Conservation (phyloP, 805 yeast genomes). For the Alloascoidea africana region DNA sequence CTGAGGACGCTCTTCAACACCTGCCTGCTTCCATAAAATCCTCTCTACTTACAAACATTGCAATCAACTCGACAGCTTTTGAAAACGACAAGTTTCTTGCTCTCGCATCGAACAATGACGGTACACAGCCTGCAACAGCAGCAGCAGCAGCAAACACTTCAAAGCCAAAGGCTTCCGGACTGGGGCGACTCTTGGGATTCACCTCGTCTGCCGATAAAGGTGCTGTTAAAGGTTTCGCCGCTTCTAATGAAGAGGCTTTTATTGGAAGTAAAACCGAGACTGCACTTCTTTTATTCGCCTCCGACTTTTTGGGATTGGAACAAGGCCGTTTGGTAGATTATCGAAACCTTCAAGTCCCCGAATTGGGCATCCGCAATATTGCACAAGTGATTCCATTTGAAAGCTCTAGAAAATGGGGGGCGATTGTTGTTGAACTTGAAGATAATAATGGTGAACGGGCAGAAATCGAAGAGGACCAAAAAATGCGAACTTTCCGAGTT, state of each 20-base stretch:
- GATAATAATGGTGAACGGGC: no score
- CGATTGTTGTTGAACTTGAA: conserved; percentile 39
- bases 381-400: conserved; percentile 82
- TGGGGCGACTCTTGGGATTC: background rate
- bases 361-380: conserved; percentile 17
- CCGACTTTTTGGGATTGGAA: conserved; percentile 29
- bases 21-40: background rate
- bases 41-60: conserved; percentile 37
- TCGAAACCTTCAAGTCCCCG: conserved; percentile 20
- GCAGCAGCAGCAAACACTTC: no score
- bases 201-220: background rate
- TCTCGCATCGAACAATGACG: conserved; percentile 11
- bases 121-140: conserved; percentile 6
- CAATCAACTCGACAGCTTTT: conserved; percentile 81
- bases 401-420: conserved; percentile 87
- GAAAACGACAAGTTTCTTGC: conserved; percentile 31
- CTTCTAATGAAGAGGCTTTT: conserved; percentile 33
- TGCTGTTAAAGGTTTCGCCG: background rate
- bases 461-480: no score
- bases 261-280: conserved; percentile 93
- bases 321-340: conserved; percentile 29
- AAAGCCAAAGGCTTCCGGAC: no score
- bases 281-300: conserved; percentile 63
- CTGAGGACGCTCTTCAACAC: background rate
- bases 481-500: conserved; percentile 29